Percentiles rank a stretch among this genome's conserved stretches.
Evolutionary conservation across 2,329 filamentous ascomycete genomes (phyloP).

Genomic region (Colletotrichum sp.): DNA sequence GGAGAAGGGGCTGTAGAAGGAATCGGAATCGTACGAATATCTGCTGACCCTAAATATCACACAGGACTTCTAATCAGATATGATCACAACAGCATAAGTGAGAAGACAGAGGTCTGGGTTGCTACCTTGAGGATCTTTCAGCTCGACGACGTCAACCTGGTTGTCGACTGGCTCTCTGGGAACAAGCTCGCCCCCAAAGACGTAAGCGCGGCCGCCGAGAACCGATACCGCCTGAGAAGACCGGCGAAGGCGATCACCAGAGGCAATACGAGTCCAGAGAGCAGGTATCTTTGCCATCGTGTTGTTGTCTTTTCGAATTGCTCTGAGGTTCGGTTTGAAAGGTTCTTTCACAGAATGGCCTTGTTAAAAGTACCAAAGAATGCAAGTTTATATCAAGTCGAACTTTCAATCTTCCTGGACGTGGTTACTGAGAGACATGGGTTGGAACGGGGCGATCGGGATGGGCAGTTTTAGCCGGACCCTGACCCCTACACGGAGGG

Average conservation of each 20-base stretch:
- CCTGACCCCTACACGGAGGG: neutral
- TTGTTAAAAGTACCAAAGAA: neutral
- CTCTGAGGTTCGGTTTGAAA: neutral
- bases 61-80: neutral
- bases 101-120: neutral
- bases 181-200: slow-evolving; percentile 58
- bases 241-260: slow-evolving; percentile 42
- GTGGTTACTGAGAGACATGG: neutral
- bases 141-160: slow-evolving; percentile 44
- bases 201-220: slow-evolving; percentile 39
- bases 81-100: neutral
- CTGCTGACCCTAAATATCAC: neutral
- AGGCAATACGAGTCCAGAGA: slow-evolving; percentile 29
- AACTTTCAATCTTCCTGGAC: neutral
- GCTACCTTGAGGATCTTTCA: slow-evolving; percentile 21
- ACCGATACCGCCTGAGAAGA: slow-evolving; percentile 55
- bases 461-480: neutral
- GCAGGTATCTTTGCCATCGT: slow-evolving; percentile 20
- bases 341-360: neutral
- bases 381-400: neutral
- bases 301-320: neutral
- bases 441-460: neutral
- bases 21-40: slow-evolving; percentile 23
- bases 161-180: slow-evolving; percentile 57
- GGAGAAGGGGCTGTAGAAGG: slow-evolving; percentile 46